phyloP scores from a whole-genome alignment of 345 rosid species.

The Trapa incisa region DNA sequence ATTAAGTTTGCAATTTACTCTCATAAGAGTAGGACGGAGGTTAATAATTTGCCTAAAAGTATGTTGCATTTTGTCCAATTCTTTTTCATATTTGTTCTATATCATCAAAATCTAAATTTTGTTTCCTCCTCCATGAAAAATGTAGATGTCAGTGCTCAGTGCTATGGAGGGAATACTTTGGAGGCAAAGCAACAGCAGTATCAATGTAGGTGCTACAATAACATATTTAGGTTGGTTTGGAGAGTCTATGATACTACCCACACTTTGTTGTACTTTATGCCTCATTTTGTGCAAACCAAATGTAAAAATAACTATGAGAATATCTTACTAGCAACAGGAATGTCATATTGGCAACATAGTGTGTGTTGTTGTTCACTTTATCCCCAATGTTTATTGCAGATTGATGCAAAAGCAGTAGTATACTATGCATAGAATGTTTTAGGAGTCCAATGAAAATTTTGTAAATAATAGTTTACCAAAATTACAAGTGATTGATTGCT shows the following conservation, averaged over 20 bases:
- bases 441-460: no score
- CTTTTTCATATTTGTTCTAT: not conserved
- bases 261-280: not conserved
- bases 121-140: constrained; percentile 23
- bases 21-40: not conserved
- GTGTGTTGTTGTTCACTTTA: no score
- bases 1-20: not conserved
- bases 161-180: constrained; percentile 42
- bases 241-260: constrained; percentile 12
- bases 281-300: not conserved
- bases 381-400: no score
- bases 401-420: no score
- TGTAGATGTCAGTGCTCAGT: constrained; percentile 40
- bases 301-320: no score
- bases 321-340: not conserved
- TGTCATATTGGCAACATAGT: not conserved
- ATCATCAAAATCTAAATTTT: not conserved
- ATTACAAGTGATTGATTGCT: no score
- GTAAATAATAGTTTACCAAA: no score
- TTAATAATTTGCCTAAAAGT: not conserved
- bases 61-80: not conserved
- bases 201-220: constrained; percentile 20
- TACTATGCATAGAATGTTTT: no score
- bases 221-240: constrained; percentile 37
- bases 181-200: constrained; percentile 39